Evolutionary conservation across 2,329 filamentous ascomycete genomes (phyloP), one percentile per base, ranked within the genome.

Genomic region (Claviceps cyperi): DNA sequence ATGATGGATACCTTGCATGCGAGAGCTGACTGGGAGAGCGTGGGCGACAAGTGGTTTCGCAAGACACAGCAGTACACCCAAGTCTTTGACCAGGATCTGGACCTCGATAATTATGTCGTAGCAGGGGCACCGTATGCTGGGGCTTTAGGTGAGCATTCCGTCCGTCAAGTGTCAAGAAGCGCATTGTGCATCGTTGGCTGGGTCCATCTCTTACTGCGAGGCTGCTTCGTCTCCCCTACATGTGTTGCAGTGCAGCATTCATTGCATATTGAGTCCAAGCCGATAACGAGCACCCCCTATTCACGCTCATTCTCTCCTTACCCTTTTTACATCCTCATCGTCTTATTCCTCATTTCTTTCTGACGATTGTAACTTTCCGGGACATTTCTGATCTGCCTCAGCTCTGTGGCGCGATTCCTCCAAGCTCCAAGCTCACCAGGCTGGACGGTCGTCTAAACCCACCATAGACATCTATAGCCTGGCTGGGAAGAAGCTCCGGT

Each of bases 401-500:
- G 89, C 91, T 48, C 72, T 97, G 52, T 88, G 89, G 72, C 87
- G 89, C 46, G 88, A 97, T 69, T 86, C 94, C 59, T 78, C 76
- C 58, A 95, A 94, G 65, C 73, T 95, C 36, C 79, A 89, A 55
- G 78, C 84, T 28, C 90, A 88, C 64, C 80, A 86, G 55, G 81
- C 83, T 47, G 74, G 81, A 2, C 80, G 83, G 59, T 73, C 81
- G 15, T 72, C 80, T 15, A 94, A 90, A 67, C 82, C 88, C 19
- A 85, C 81, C 59, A 94, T 98, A 68, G 89, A 96, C 63, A 81
- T 98, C 50, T 96, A 96, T 72, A 95, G 86, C 62, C 91, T 84
- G 65, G 84, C 92, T 11, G 92, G 92, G 49, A 92, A 89, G 71
- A 79, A 88, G 51, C 83, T 98, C 54, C 83, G 84, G 59, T 81